phyloP scores from a whole-genome alignment of 108 stramenopile genomes.

The Cyclostephanos invisitatus region DNA sequence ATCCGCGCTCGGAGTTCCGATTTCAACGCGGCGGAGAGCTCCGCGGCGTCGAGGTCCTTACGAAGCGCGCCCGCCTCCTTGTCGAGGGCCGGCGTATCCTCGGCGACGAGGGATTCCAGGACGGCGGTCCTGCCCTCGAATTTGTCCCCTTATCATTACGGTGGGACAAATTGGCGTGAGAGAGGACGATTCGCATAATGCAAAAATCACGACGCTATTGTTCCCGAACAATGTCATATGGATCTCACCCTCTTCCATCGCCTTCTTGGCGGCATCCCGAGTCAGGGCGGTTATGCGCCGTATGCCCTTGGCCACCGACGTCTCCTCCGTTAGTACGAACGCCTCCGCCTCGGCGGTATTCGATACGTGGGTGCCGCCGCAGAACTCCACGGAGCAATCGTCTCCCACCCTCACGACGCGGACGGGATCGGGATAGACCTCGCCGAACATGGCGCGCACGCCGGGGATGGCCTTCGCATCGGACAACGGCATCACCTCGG shows the following conservation, averaged over 20 bases:
- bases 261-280: slow-evolving; percentile 57
- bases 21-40: slow-evolving; percentile 82
- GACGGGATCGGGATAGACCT: slow-evolving; percentile 99
- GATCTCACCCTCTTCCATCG: slow-evolving; percentile 60
- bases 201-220: neutral
- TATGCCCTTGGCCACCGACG: slow-evolving; percentile 87
- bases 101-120: slow-evolving; percentile 52
- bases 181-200: neutral
- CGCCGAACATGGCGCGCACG: slow-evolving; percentile 97
- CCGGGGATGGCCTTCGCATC: slow-evolving; percentile 89
- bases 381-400: slow-evolving; percentile 89
- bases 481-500: slow-evolving; percentile 68
- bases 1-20: slow-evolving; percentile 75
- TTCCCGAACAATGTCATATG: neutral
- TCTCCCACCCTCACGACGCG: slow-evolving; percentile 91
- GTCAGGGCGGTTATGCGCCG: slow-evolving; percentile 84
- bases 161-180: neutral
- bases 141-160: slow-evolving; percentile 16
- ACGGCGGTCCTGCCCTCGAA: slow-evolving; percentile 56
- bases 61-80: slow-evolving; percentile 80
- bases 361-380: slow-evolving; percentile 83
- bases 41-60: slow-evolving; percentile 76
- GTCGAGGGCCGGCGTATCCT: slow-evolving; percentile 63
- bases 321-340: slow-evolving; percentile 83
- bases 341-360: slow-evolving; percentile 83